A percentile compares a stretch with the other conserved stretches of the same genome.
Evolutionary conservation across 169 alveolate species (phyloP).

Genomic region (Plasmodium billcollinsi): DNA sequence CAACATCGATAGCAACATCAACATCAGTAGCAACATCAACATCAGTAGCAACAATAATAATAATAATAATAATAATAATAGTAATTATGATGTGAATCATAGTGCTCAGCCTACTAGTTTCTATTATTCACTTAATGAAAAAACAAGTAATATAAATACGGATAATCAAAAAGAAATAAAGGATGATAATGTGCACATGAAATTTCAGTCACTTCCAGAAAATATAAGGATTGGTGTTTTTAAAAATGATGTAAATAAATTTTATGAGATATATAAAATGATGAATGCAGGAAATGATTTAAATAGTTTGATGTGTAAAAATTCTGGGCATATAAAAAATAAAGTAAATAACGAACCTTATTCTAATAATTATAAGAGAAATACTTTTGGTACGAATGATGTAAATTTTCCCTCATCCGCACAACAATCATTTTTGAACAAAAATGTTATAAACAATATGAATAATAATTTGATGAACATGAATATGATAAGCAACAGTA

Average conservation of each 20-base stretch:
- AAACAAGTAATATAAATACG: no score
- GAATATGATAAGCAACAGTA: neutral
- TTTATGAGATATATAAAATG: conserved; percentile 16
- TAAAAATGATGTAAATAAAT: conserved; percentile 17
- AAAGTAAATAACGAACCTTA: conserved; percentile 3
- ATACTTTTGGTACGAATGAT: conserved; percentile 37
- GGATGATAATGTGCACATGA: neutral
- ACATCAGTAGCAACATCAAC: neutral
- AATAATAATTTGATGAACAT: neutral
- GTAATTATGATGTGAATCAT: neutral
- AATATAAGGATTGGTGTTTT: neutral
- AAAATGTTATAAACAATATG: neutral
- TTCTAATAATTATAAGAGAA: conserved; percentile 25
- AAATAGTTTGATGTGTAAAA: neutral
- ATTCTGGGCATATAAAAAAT: conserved; percentile 5
- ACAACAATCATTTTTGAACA: conserved; percentile 2
- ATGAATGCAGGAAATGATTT: neutral
- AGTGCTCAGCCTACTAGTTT: neutral
- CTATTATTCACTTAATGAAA: no score
- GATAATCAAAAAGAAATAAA: neutral
- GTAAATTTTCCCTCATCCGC: neutral
- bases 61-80: conserved; percentile 1
- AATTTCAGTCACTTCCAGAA: neutral
- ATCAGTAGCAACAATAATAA: neutral
- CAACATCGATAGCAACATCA: neutral